These are phyloP conservation scores for Neurospora tetraspora DNA, from an alignment of 495 filamentous ascomycete species.

Conservation along the genomic window DNA sequence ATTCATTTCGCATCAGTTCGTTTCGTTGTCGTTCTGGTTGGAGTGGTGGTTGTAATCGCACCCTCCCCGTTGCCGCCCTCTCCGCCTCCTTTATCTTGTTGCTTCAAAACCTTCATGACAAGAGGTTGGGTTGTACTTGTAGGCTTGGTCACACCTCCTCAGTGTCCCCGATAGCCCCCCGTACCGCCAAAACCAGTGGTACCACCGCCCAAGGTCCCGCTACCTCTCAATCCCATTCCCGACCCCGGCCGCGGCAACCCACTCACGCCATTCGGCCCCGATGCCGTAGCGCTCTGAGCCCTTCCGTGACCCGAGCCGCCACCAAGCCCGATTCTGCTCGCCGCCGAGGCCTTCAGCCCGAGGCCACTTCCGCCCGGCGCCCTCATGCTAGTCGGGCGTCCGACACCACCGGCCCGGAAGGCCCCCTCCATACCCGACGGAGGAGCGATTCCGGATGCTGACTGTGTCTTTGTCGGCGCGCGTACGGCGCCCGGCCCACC, in stretches of 20 bases:
- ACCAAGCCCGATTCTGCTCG: slow-evolving; percentile 32
- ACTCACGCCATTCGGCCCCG: slow-evolving; percentile 9
- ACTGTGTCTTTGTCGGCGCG: neutral
- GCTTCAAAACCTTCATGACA: neutral
- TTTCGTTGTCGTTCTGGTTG: neutral
- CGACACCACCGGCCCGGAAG: slow-evolving; percentile 10
- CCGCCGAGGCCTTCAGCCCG: slow-evolving; percentile 7
- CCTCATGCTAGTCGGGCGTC: slow-evolving; percentile 31
- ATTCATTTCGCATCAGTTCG: neutral
- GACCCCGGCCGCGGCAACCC: slow-evolving; percentile 34
- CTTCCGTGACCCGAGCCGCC: slow-evolving; percentile 25
- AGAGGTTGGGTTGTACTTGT: neutral
- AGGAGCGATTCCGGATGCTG: neutral
- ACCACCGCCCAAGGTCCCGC: slow-evolving; percentile 67
- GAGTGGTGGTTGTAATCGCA: neutral
- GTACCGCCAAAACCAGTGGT: slow-evolving; percentile 32
- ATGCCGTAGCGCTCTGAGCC: slow-evolving; percentile 26
- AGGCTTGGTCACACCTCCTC: neutral
- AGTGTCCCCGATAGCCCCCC: slow-evolving; percentile 6
- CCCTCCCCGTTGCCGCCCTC: neutral
- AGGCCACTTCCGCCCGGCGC: slow-evolving; percentile 24
- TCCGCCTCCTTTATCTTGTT: neutral
- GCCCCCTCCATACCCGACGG: neutral
- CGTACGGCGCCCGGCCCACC: neutral
- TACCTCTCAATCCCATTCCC: slow-evolving; percentile 30